Evolutionary conservation across 208 protist species (phyloP).

Genomic region (Acanthamoeba polyphaga): DNA sequence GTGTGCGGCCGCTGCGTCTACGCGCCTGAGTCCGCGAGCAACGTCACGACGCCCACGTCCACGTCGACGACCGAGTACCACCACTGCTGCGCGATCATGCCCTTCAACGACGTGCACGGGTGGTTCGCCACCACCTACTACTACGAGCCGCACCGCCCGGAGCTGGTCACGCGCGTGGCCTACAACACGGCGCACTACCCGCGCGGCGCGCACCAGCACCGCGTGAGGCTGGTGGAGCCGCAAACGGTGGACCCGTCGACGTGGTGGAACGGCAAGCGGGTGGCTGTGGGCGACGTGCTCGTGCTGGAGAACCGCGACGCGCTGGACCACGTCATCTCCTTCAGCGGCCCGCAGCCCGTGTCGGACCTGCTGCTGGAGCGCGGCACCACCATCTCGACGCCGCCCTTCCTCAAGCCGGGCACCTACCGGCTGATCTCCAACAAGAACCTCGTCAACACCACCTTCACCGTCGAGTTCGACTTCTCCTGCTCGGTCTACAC

Average conservation of each 20-base stretch:
- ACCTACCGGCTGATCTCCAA: conserved; percentile 36
- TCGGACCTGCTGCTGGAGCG: conserved; percentile 30
- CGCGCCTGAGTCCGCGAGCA: not conserved
- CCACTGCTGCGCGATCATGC: conserved; percentile 43
- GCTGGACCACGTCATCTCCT: conserved; percentile 53
- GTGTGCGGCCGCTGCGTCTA: conserved; percentile 49
- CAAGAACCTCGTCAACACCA: conserved; percentile 66
- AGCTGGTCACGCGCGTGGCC: not conserved
- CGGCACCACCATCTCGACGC: not conserved
- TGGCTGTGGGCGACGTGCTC: conserved; percentile 5
- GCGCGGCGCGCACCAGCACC: not conserved
- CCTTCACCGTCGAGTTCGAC: conserved; percentile 7
- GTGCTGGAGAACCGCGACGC: conserved; percentile 43
- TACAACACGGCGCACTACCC: not conserved
- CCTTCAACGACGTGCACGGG: conserved; percentile 26
- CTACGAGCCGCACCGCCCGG: not conserved
- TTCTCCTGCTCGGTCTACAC: not conserved
- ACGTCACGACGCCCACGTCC: not conserved
- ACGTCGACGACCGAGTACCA: conserved; percentile 37
- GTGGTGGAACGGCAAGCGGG: conserved; percentile 8
- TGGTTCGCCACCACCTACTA: conserved; percentile 32
- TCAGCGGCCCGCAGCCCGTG: conserved; percentile 52
- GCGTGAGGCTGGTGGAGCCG: conserved; percentile 10
- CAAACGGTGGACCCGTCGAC: not conserved
- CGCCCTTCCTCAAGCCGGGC: conserved; percentile 50